Evolutionary conservation across 2,329 filamentous ascomycete genomes (phyloP), one percentile per base, ranked within the genome.

Genomic region (Alternaria arbusti): DNA sequence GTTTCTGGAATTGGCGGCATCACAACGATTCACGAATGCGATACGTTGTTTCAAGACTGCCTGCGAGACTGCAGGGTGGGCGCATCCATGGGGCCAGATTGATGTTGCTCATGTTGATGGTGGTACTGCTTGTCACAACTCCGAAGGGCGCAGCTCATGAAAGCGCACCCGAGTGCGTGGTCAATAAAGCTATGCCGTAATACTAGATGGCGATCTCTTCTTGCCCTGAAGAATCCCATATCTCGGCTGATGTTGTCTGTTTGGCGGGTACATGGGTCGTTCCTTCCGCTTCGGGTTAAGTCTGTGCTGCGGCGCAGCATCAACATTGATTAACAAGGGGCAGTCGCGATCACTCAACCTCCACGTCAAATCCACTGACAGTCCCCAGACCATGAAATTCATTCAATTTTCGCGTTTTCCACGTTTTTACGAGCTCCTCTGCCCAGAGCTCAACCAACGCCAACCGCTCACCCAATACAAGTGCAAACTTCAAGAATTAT

Each of bases 41-140:
- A n/a, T 9, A 36, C 7, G 4, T 3, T 1, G 5, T n/a, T 1
- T n/a, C 0, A 0, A 36, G 0, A 1, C 0, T 36, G 15, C 0
- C 32, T n/a, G 32, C 32, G 32, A 36, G 4, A 9, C 32, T n/a
- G 32, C 2, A 36, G 4, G 32, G 13, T 4, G 32, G 0, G 32
- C 15, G 13, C 32, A 36, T 36, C 0, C 32, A 36, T 36, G 15
- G 13, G n/a, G 32, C 32, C 32, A 36, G 15, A 9, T 36, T 5
- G 4, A 36, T 5, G 15, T n/a, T n/a, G 15, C 32, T n/a, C 9
- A 40, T 2, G 5, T 40, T 0, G 15, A 40, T 0, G 15, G 36
- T 6, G 6, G 15, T 40, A 5, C 10, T 5, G 12, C 12, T 0
- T 7, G 32, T 10, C 36, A 10, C 2, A 3, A 40, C 2, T 17